Evolutionary conservation across 1,284 basidiomycete species (phyloP), one percentile per base, ranked within the genome.

Genomic region (Malassezia nana): DNA sequence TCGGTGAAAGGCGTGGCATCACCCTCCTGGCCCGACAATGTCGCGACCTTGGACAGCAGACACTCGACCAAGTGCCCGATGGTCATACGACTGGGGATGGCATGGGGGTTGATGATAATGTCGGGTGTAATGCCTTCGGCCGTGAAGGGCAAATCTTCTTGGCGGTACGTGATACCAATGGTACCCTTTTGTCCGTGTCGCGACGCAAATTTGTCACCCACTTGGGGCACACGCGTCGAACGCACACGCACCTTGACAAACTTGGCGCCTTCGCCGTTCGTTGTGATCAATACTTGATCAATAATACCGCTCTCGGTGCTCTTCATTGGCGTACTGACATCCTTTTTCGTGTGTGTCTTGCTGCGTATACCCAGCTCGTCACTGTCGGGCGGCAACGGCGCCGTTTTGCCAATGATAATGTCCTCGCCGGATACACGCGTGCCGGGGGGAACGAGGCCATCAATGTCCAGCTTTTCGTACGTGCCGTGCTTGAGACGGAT

Each of bases 131-230:
- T 88, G 56, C 94, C 94, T 72, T 96, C 89, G 4, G 84, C 83
- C 4, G 90, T 94, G 79, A 98, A 99, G 28, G 92, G 92, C 92
- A 99, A 96, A 75, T 99, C 92, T 76, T 99, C 94, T 75, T 98
- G 94, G 46, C 92, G 84, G 73, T 98, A 98, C 0, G 91, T 95
- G 76, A 99, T 95, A 77, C 92, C 92, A 62, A 96, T 91, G 1
- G 92, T 98, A 78, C 94, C 92, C 79, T 99, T 99, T 78, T 99
- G 92, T 72, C 94, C 94, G 75, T 99, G 94, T 71, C 92, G 87
- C 53, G 92, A 99, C 6, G 92, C 94, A 73, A 99, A 99, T 78
- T 99, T 99, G 81, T 99, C 92, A 42, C 92, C 92, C 51, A 87
- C 94, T 76, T 98, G 90, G 35, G 92, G 92, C 47, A 96, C 83